These are phyloP conservation scores for Boletus eberwhitei DNA, from an alignment of 768 basidiomycete genomes.

Conservation along the genomic window DNA sequence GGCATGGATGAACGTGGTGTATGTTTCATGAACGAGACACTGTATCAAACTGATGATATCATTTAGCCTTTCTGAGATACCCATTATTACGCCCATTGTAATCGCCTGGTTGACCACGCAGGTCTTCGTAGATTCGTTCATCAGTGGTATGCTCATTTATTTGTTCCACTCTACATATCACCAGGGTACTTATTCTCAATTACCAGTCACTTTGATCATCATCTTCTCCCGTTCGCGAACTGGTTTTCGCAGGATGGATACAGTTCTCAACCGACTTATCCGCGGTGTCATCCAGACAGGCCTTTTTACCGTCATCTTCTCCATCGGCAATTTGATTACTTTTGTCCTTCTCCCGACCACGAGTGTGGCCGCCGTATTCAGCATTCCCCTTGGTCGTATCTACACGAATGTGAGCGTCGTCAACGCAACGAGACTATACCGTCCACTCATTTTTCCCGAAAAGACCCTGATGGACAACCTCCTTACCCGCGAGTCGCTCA, in stretches of 20 bases:
- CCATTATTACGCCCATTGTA: slow-evolving; percentile 39
- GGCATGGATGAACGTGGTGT: slow-evolving; percentile 43
- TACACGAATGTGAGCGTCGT: slow-evolving; percentile 41
- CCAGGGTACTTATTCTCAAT: not conserved
- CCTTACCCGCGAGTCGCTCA: not conserved
- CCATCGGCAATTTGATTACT: slow-evolving; percentile 37
- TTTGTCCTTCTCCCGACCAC: slow-evolving; percentile 28
- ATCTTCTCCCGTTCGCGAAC: slow-evolving; percentile 34
- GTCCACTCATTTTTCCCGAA: too few relatives aligned
- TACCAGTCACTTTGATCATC: slow-evolving; percentile 14
- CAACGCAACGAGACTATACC: not conserved
- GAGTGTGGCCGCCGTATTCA: slow-evolving; percentile 38
- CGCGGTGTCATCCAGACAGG: slow-evolving; percentile 9
- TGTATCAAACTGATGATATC: not conserved
- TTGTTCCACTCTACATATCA: too few relatives aligned
- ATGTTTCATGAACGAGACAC: slow-evolving; percentile 8
- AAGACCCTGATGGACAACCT: slow-evolving; percentile 6
- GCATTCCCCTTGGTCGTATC: slow-evolving; percentile 41
- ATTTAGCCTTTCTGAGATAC: slow-evolving; percentile 41
- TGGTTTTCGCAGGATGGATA: slow-evolving; percentile 51
- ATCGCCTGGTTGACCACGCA: slow-evolving; percentile 48
- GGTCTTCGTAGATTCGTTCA: slow-evolving; percentile 41
- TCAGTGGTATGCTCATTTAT: slow-evolving; percentile 35
- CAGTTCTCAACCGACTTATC: slow-evolving; percentile 24
- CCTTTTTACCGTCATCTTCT: slow-evolving; percentile 1